These are phyloP conservation scores for Mycosphaerelloides madeirae DNA, from an alignment of 2,329 filamentous ascomycete species.

Conservation along the genomic window DNA sequence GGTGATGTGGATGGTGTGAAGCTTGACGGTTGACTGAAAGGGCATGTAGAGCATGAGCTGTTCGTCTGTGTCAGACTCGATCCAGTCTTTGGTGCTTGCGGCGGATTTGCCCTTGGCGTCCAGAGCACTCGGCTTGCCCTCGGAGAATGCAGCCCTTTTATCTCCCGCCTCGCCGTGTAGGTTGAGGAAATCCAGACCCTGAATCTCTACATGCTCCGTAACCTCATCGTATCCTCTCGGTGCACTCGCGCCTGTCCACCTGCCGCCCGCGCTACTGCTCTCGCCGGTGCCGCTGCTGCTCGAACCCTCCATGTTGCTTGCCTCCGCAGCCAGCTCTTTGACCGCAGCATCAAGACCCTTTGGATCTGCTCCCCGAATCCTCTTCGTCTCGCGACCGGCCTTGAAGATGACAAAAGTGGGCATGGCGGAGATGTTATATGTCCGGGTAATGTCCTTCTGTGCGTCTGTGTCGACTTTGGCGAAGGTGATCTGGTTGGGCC, in stretches of 20 bases:
- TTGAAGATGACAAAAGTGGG: slow-evolving; percentile 81
- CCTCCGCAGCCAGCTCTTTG: slow-evolving; percentile 64
- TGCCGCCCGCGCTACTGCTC: slow-evolving; percentile 39
- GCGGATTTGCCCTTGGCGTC: slow-evolving; percentile 51
- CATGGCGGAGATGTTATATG: slow-evolving; percentile 71
- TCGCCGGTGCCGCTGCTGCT: slow-evolving; percentile 35
- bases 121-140: slow-evolving; percentile 60
- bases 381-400: slow-evolving; percentile 33
- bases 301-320: slow-evolving; percentile 37
- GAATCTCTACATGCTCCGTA: slow-evolving; percentile 72
- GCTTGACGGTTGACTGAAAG: slow-evolving; percentile 80
- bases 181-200: slow-evolving; percentile 82
- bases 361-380: slow-evolving; percentile 61
- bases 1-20: slow-evolving; percentile 83
- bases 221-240: slow-evolving; percentile 81
- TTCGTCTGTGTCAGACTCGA: slow-evolving; percentile 95
- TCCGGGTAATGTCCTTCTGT: slow-evolving; percentile 66
- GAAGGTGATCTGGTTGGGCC: slow-evolving; percentile 71
- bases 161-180: slow-evolving; percentile 70
- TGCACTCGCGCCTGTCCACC: slow-evolving; percentile 69
- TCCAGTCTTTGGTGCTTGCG: slow-evolving; percentile 65
- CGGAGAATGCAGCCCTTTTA: slow-evolving; percentile 68
- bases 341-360: slow-evolving; percentile 66
- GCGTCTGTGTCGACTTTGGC: slow-evolving; percentile 80
- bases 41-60: slow-evolving; percentile 91